phyloP scores from a whole-genome alignment of 176 grass and related monocot species.

The Lolium rigidum region DNA sequence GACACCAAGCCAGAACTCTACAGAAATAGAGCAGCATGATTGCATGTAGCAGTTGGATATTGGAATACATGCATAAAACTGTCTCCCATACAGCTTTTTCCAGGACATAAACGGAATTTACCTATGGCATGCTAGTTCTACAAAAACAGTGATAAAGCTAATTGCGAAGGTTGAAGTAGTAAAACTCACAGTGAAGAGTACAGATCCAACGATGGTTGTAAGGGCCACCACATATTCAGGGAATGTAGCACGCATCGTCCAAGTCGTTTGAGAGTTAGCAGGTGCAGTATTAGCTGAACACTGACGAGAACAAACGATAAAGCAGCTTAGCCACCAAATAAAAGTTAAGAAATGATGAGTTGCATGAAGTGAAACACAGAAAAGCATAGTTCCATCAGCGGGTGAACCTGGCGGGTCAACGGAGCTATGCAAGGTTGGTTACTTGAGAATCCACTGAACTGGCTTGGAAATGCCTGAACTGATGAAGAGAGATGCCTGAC shows the following conservation, averaged over 20 bases:
- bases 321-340: constrained; percentile 33
- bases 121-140: not conserved
- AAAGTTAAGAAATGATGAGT: constrained; percentile 10
- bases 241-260: constrained; percentile 94
- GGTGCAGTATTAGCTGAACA: constrained; percentile 81
- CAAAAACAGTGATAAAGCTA: not conserved
- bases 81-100: not conserved
- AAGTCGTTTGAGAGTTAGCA: constrained; percentile 76
- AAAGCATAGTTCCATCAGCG: constrained; percentile 6
- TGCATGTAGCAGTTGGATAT: not conserved
- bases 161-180: constrained; percentile 25
- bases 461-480: constrained; percentile 63
- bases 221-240: constrained; percentile 99
- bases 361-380: not conserved
- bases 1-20: not conserved
- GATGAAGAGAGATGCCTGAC: constrained; percentile 94
- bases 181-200: constrained; percentile 82
- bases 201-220: constrained; percentile 95
- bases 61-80: constrained; percentile 1
- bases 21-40: not conserved
- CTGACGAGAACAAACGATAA: constrained; percentile 43
- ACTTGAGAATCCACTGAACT: constrained; percentile 67
- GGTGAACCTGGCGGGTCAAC: constrained; percentile 52
- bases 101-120: not conserved
- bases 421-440: constrained; percentile 76